A percentile compares a stretch with the other conserved stretches of the same genome.
These are phyloP conservation scores for Macrotyloma uniflorum DNA, from an alignment of 306 rosid genomes.

Conservation along the genomic window DNA sequence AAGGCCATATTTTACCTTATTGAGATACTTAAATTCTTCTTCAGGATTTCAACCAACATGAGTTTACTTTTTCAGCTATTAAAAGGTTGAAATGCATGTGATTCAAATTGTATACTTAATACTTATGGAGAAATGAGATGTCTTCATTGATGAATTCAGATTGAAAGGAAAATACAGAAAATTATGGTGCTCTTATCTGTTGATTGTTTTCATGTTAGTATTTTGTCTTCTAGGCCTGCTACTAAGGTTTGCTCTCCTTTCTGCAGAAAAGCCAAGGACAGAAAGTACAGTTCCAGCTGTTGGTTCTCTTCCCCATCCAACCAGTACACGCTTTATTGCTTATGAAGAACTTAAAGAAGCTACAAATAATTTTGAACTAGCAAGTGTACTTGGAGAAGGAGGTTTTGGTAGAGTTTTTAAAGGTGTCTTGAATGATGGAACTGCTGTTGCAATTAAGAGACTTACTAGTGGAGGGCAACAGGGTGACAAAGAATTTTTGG, in stretches of 20 bases:
- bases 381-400: slow-evolving; percentile 91
- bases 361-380: slow-evolving; percentile 86
- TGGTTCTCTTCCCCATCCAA: slow-evolving; percentile 84
- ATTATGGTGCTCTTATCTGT: slow-evolving; percentile 4
- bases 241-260: slow-evolving; percentile 19
- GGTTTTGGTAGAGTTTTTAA: slow-evolving; percentile 92
- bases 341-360: slow-evolving; percentile 96
- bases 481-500: slow-evolving; percentile 91
- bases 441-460: slow-evolving; percentile 94
- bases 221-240: neutral
- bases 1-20: neutral
- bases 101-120: slow-evolving; percentile 1
- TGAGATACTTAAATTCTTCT: slow-evolving; percentile 23
- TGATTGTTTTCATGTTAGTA: neutral
- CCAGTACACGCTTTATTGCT: slow-evolving; percentile 89
- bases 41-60: slow-evolving; percentile 9
- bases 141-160: neutral
- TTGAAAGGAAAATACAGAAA: neutral
- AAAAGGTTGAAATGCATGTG: slow-evolving; percentile 5
- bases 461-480: slow-evolving; percentile 95
- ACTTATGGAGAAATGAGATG: slow-evolving; percentile 14
- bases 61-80: slow-evolving; percentile 9
- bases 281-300: slow-evolving; percentile 50
- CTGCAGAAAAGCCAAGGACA: slow-evolving; percentile 68
- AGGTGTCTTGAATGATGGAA: slow-evolving; percentile 92